Percentiles rank a stretch among this genome's conserved stretches.
phyloP scores from a whole-genome alignment of 345 rosid genomes.

The Syzygium aqueum region DNA sequence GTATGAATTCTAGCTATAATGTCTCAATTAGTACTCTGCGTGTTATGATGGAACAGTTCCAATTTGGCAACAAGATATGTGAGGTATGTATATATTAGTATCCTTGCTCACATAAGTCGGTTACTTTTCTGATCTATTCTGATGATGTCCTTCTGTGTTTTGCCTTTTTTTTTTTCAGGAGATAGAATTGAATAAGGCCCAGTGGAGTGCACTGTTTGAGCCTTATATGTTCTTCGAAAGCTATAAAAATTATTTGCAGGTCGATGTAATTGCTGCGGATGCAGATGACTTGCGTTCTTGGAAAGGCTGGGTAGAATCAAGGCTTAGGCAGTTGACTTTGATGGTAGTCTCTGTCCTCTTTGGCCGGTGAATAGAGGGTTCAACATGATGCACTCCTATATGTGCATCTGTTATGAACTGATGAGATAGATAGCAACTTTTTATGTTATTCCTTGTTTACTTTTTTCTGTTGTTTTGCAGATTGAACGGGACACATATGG shows the following conservation, averaged over 20 bases:
- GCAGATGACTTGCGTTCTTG: conserved; percentile 53
- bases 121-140: neutral
- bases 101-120: neutral
- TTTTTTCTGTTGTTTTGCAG: conserved; percentile 17
- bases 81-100: conserved; percentile 26
- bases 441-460: neutral
- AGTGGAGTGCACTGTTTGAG: conserved; percentile 55
- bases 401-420: neutral
- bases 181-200: conserved; percentile 44
- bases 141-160: neutral
- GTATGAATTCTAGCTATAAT: conserved; percentile 75
- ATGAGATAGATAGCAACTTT: neutral
- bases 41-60: conserved; percentile 66
- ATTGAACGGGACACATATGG: conserved; percentile 62
- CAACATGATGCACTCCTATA: neutral
- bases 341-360: conserved; percentile 31
- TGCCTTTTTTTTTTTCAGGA: conserved; percentile 24
- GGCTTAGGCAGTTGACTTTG: conserved; percentile 54
- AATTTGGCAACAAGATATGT: conserved; percentile 51
- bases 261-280: conserved; percentile 50
- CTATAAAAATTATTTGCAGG: conserved; percentile 65
- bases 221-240: conserved; percentile 55
- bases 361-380: neutral
- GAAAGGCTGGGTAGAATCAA: conserved; percentile 83
- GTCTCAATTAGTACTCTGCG: conserved; percentile 64